These are phyloP conservation scores for Petunia axillaris DNA, from an alignment of 257 asterid species.

Conservation along the genomic window DNA sequence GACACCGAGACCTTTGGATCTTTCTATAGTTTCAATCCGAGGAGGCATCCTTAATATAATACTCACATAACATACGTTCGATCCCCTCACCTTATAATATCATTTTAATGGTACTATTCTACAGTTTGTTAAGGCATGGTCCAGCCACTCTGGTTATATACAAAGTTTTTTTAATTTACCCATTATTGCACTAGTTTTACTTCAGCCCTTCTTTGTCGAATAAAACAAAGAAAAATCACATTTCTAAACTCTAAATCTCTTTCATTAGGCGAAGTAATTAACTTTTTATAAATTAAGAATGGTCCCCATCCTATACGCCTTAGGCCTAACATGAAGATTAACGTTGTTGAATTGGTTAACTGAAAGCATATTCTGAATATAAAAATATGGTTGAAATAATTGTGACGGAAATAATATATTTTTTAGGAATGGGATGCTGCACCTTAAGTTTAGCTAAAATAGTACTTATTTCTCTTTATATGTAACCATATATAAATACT, in stretches of 20 bases:
- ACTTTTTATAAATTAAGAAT: background rate
- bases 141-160: too few species aligned
- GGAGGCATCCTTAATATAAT: conserved; percentile 13
- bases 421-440: conserved; percentile 26
- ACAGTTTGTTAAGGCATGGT: too few species aligned
- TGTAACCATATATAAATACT: background rate
- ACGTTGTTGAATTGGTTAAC: conserved; percentile 28
- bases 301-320: conserved; percentile 33
- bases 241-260: too few species aligned
- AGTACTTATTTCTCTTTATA: background rate
- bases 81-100: conserved; percentile 3
- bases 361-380: conserved; percentile 20
- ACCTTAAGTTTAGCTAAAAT: conserved; percentile 12
- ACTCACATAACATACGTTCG: background rate
- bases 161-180: too few species aligned
- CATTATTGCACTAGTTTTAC: too few species aligned
- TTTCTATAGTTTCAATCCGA: conserved; percentile 1
- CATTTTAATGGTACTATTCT: background rate
- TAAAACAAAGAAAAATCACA: too few species aligned
- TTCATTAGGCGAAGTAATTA: background rate
- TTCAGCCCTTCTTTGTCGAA: too few species aligned
- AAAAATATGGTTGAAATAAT: conserved; percentile 17
- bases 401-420: background rate
- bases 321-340: conserved; percentile 33
- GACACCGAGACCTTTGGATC: background rate